Conservation (phyloP, 345 rosid genomes). For the Acer negundo region DNA sequence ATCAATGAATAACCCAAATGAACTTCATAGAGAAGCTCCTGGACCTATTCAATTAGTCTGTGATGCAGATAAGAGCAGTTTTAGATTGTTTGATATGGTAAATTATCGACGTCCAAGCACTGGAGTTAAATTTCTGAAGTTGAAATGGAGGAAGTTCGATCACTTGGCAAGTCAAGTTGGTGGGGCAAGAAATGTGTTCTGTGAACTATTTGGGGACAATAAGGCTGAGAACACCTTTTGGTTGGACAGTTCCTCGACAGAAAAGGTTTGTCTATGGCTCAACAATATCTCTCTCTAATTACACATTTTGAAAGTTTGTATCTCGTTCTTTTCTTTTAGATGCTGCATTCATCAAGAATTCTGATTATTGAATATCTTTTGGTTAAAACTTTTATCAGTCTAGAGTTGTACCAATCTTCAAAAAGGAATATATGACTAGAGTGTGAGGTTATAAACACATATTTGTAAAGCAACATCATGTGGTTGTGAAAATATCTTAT, state of each 20-base stretch:
- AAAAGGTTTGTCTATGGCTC: slow-evolving; percentile 58
- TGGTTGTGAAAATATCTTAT: neutral
- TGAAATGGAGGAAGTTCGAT: slow-evolving; percentile 83
- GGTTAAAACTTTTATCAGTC: neutral
- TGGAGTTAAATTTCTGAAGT: slow-evolving; percentile 46
- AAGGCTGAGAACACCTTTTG: slow-evolving; percentile 79
- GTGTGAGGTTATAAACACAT: neutral
- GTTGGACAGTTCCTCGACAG: slow-evolving; percentile 94
- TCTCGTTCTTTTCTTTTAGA: slow-evolving; percentile 3
- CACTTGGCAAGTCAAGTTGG: slow-evolving; percentile 60
- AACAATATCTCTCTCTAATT: slow-evolving; percentile 5
- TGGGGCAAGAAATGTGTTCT: slow-evolving; percentile 75
- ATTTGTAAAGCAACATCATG: neutral
- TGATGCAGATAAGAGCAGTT: slow-evolving; percentile 33
- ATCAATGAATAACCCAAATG: slow-evolving; percentile 32
- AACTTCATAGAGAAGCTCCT: slow-evolving; percentile 32
- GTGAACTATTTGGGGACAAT: slow-evolving; percentile 54
- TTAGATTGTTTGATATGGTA: slow-evolving; percentile 36
- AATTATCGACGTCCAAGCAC: slow-evolving; percentile 29
- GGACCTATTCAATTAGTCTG: slow-evolving; percentile 24
- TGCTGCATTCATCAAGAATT: neutral
- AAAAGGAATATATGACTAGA: neutral
- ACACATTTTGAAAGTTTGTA: neutral
- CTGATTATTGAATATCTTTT: neutral
- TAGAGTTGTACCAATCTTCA: neutral